These are phyloP conservation scores for Passalora sequoiae DNA, from an alignment of 2,329 filamentous ascomycete genomes.

Conservation along the genomic window DNA sequence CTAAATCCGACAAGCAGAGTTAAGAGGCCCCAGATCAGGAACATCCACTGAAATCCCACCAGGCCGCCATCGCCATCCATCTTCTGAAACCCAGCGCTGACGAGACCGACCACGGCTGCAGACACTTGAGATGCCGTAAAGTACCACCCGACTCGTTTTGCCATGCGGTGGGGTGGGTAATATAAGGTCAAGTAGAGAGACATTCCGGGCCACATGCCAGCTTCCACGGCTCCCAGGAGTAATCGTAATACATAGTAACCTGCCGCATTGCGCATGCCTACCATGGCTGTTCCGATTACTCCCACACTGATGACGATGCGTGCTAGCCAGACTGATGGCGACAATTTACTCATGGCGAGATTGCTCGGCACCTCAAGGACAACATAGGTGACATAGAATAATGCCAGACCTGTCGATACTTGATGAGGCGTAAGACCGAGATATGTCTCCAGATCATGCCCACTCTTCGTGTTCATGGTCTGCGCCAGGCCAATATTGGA, in stretches of 20 bases:
- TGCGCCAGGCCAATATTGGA: conserved; percentile 92
- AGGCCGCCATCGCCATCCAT: conserved; percentile 76
- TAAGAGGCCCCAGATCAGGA: conserved; percentile 76
- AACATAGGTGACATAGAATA: conserved; percentile 92
- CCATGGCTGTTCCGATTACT: conserved; percentile 75
- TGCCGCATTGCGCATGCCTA: conserved; percentile 75
- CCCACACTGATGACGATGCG: conserved; percentile 85
- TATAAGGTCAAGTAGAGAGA: conserved; percentile 87
- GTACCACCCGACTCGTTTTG: conserved; percentile 83
- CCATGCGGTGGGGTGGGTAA: conserved; percentile 80
- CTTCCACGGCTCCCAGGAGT: conserved; percentile 78
- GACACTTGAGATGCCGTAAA: conserved; percentile 86
- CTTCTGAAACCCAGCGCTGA: conserved; percentile 84
- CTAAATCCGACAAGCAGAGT: conserved; percentile 65
- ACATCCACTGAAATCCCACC: conserved; percentile 89
- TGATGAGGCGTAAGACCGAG: conserved; percentile 68
- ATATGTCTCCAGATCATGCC: conserved; percentile 69
- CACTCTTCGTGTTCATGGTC: conserved; percentile 72
- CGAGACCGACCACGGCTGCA: conserved; percentile 80
- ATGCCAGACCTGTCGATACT: conserved; percentile 74
- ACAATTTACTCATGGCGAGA: conserved; percentile 77
- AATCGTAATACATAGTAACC: conserved; percentile 82
- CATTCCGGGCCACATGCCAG: conserved; percentile 95
- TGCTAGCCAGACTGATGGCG: conserved; percentile 85
- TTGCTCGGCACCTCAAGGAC: conserved; percentile 86